Evolutionary conservation across 805 yeast species (phyloP).

Genomic region (Tetrapisispora pingtungensis): DNA sequence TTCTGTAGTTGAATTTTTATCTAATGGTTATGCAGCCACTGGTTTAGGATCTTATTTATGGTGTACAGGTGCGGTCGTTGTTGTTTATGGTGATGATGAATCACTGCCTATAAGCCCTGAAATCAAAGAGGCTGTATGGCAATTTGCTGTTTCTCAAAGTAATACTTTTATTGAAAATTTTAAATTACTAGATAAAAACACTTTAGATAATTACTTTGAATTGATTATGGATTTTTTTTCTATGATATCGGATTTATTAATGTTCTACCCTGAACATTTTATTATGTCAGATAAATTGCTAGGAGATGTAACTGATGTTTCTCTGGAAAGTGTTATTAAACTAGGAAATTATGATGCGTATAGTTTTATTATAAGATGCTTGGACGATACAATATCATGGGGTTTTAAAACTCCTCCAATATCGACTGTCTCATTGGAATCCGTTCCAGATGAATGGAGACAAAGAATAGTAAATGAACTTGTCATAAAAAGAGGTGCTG

Average conservation of each 20-base stretch:
- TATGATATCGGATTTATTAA: slow-evolving; percentile 65
- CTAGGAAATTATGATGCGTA: slow-evolving; percentile 65
- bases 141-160: slow-evolving; percentile 61
- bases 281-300: slow-evolving; percentile 34
- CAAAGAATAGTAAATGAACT: slow-evolving; percentile 36
- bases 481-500: slow-evolving; percentile 45
- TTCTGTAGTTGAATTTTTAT: slow-evolving; percentile 55
- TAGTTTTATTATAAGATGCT: slow-evolving; percentile 56
- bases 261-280: slow-evolving; percentile 46
- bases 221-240: slow-evolving; percentile 79
- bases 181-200: slow-evolving; percentile 12
- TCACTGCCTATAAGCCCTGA: slow-evolving; percentile 27
- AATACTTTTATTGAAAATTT: slow-evolving; percentile 43
- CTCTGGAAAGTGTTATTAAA: slow-evolving; percentile 39
- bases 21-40: slow-evolving; percentile 57
- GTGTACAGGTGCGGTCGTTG: slow-evolving; percentile 76
- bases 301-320: slow-evolving; percentile 46
- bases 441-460: slow-evolving; percentile 47
- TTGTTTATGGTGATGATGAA: slow-evolving; percentile 56
- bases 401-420: slow-evolving; percentile 75
- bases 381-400: slow-evolving; percentile 78
- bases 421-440: slow-evolving; percentile 45
- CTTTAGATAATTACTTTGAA: slow-evolving; percentile 34
- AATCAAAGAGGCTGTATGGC: slow-evolving; percentile 55
- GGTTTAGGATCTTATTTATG: slow-evolving; percentile 77